Base-by-base conservation (phyloP, 768 basidiomycete genomes). In the Dictyophora rubrovolvata region DNA sequence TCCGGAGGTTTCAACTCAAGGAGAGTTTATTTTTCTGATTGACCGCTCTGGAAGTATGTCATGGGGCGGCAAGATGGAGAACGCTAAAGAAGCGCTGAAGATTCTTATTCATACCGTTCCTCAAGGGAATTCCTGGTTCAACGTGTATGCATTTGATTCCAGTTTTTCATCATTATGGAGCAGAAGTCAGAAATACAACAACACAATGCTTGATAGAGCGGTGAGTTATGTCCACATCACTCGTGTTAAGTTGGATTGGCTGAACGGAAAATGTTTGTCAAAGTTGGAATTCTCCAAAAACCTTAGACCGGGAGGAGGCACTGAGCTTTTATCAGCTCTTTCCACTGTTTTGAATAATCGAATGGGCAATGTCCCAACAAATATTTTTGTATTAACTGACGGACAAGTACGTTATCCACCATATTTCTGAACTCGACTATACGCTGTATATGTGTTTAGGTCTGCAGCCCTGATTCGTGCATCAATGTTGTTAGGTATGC, bases 31-130 rank as follows among this genome's bases (percentile, higher is more conserved):
- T 0, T 86, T 86, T 61, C 58, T 86, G 7, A 70, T 86, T 11
- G 84, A 86, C 61, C 70, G 82, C 51, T 81, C 78, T 18, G 77
- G 79, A 0, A 82, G 79, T 53, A 85, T 85, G 84, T 0, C 0
- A 0, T 65, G 65, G n/a, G 46, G 22, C 11, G 23, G 18, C 22
- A 64, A 77, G 5, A 78, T 84, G 1, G 71, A 72, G 36, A 75
- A 71, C 1, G 81, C 82, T 7, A 82, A 77, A 61, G 60, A 66
- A 33, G 78, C 81, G 0, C 67, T 85, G 34, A 51, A 52, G 0
- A 70, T 80, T 62, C 64, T 86, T 0, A 69, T 86, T 16, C 34
- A 60, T 3, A 74, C 71, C 6, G 72, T 81, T 63, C 70, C 85
- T 3, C 80, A 82, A 0, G 58, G 46, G 21, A 70, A 70, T 3